Evolutionary conservation across 805 yeast species (phyloP), one percentile per base, ranked within the genome.

Genomic region (Schwanniomyces polymorphus): DNA sequence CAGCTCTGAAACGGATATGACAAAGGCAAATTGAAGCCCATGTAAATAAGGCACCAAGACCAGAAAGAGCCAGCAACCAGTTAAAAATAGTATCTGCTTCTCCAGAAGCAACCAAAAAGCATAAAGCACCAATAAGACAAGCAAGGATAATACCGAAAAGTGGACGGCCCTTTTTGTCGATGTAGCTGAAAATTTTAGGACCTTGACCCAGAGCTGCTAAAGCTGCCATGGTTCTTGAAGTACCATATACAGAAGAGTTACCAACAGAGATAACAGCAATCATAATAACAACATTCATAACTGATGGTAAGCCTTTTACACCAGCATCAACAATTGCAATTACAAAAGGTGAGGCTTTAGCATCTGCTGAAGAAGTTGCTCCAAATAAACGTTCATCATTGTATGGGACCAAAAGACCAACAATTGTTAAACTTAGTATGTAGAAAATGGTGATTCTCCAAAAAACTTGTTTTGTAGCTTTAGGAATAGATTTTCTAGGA

Each of bases 241-340:
- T 79, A n/a, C 85, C 88, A 62, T 77, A 86, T 34, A 85, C 80
- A 2, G 91, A 80, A 21, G 90, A 81, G 70, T 86, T 86, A 54
- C 90, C 91, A 45, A 85, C 91, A 8, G 91, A 85, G 46, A 85
- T 66, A 26, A 86, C 89, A 3, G 91, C 83, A 47, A 86, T 66
- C 68, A 86, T 70, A 55, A 86, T 85, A 37, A 85, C 88, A 18
- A 82, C 88, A 61, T 86, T 86, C 71, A 86, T 83, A 52, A 86
- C 79, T 43, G 85, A 81, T 43, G 91, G 91, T 43, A 85, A 75
- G 38, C 81, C 86, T 41, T 68, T 69, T 52, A 86, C 81, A 56
- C 86, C 84, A 23, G 81, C 87, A 45, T 75, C 68, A 27, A 75
- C 70, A 47, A 85, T 80, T 38, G 91, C 90, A 64, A 86, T 76